Conservation (phyloP, 78 protist genomes). For the Polysphondylium violaceum region DNA sequence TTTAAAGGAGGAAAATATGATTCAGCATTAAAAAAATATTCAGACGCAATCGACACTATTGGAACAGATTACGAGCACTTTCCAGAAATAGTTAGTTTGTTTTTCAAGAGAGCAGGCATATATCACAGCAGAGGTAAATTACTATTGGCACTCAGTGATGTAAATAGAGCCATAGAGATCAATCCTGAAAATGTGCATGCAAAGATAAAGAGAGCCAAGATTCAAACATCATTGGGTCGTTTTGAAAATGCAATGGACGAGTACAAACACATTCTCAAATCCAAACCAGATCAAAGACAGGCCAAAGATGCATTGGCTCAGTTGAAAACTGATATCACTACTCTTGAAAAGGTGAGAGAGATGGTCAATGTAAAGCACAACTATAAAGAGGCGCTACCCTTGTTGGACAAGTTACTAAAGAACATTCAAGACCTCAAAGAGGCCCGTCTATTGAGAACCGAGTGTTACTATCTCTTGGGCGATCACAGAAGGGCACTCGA, state of each 20-base stretch:
- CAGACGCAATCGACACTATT: constrained; percentile 46
- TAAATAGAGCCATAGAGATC: constrained; percentile 60
- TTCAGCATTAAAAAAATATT: constrained; percentile 32
- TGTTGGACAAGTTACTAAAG: neutral
- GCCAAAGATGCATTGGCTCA: constrained; percentile 36
- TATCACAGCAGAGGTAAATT: constrained; percentile 35
- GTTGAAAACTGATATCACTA: neutral
- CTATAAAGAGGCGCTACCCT: constrained; percentile 11
- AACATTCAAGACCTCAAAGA: constrained; percentile 23
- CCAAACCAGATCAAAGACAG: constrained; percentile 31
- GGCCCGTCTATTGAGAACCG: neutral
- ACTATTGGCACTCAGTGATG: constrained; percentile 54
- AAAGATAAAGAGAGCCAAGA: constrained; percentile 55
- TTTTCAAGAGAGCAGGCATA: constrained; percentile 71
- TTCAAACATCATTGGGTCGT: constrained; percentile 53
- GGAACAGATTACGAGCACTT: constrained; percentile 22
- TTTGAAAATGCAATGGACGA: constrained; percentile 54
- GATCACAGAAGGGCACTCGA: constrained; percentile 30
- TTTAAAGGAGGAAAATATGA: constrained; percentile 57
- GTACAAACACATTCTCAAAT: constrained; percentile 20
- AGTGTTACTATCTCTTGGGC: constrained; percentile 8
- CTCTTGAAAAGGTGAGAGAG: neutral
- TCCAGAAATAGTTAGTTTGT: neutral
- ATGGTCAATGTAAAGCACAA: neutral
- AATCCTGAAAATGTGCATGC: constrained; percentile 68